Conservation (phyloP, 1,139 yeast species). For the Wickerhamomyces sp. region DNA sequence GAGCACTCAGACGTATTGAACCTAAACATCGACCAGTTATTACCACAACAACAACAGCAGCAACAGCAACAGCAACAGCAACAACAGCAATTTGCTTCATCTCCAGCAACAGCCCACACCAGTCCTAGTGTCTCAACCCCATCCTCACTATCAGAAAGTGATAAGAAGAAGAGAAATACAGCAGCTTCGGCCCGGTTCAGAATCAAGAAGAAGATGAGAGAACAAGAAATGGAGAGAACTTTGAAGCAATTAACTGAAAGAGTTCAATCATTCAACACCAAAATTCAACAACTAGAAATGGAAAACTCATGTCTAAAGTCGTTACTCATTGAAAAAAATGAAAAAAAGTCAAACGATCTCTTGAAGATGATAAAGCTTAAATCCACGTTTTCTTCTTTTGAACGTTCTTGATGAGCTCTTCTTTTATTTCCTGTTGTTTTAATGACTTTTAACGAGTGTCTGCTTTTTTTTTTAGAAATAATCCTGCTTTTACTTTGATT, state of each 20-base stretch:
- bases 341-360: constrained; percentile 27
- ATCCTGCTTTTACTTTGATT: background rate
- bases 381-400: constrained; percentile 23
- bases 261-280: constrained; percentile 38
- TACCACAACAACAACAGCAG: constrained; percentile 1
- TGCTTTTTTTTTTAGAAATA: background rate
- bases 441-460: background rate
- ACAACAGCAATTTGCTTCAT: no score
- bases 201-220: constrained; percentile 55
- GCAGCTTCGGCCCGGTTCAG: constrained; percentile 63
- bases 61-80: constrained; percentile 2
- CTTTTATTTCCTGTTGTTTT: background rate
- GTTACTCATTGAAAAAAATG: constrained; percentile 46
- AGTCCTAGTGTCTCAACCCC: background rate
- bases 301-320: constrained; percentile 49
- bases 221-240: constrained; percentile 52
- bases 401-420: background rate
- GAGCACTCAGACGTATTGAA: background rate
- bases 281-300: constrained; percentile 46
- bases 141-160: constrained; percentile 22
- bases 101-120: constrained; percentile 1
- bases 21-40: constrained; percentile 17
- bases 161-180: constrained; percentile 55
- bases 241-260: constrained; percentile 36
- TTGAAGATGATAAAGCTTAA: constrained; percentile 26